Evolutionary conservation across 805 yeast genomes (phyloP), one percentile per base, ranked within the genome.

Genomic region (Tetrapisispora nanseiensis): DNA sequence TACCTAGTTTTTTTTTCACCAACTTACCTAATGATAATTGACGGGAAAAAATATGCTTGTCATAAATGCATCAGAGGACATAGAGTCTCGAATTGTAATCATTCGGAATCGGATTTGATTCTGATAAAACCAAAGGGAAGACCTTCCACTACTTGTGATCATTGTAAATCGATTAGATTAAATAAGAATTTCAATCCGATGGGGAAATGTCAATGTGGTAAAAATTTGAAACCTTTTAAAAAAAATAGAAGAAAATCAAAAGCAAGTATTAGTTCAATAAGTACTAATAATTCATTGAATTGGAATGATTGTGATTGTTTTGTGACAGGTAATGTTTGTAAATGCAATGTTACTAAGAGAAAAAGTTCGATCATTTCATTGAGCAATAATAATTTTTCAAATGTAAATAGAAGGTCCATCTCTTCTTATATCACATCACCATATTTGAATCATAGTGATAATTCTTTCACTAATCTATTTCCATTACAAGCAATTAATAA

Each of bases 61-160:
- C 95, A 87, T 50, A 69, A 96, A 46, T 90, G 98, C 63, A 89
- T 92, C 38, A 73, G 98, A 46, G 98, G 98, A 34, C 98, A 92
- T 58, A 70, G 98, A 41, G 98, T 90, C 36, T 84, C 96, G 1
- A 78, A 95, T 2, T 92, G 98, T 63, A 80, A 82, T 35, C 98
- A 92, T 61, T 78, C 89, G 0, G 95, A 92, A 51, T 86, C 85
- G 56, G 94, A 95, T 4, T 67, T 92, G 51, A 81, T 84, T 59
- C 82, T 82, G 84, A 90, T 92, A 61, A 92, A 92, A 58, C 96
- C 95, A 15, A 92, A 92, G 59, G 98, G 98, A 3, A 71, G 98
- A 43, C 98, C 98, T 1, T 79, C 95, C 0, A 80, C 95, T 1
- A 95, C 87, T 56, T 90, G 97, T 56, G 69, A 73, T 30, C 94